These are phyloP conservation scores for Silene vulgaris DNA, from an alignment of 179 eudicot genomes.

Conservation along the genomic window DNA sequence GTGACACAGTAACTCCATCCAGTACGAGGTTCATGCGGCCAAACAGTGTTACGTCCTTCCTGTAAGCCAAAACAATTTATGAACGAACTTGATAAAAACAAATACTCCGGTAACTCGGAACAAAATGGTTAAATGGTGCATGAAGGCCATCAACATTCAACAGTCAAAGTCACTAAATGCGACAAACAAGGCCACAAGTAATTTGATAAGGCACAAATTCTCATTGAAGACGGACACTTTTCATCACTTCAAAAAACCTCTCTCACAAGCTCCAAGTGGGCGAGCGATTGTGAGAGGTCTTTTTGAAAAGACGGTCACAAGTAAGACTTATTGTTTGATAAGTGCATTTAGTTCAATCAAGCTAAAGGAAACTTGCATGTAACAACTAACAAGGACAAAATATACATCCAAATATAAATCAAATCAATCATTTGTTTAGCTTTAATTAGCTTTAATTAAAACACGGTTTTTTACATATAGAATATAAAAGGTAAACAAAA, in stretches of 20 bases:
- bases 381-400: background rate
- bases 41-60: conserved; percentile 70
- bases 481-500: background rate
- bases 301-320: background rate
- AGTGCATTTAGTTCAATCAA: background rate
- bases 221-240: too few relatives aligned
- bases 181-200: too few relatives aligned
- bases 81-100: background rate
- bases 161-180: too few relatives aligned
- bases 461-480: too few relatives aligned
- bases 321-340: background rate
- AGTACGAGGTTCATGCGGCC: conserved; percentile 78
- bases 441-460: too few relatives aligned
- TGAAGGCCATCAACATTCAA: background rate
- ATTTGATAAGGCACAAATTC: too few relatives aligned
- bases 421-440: background rate
- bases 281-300: too few relatives aligned
- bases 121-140: background rate
- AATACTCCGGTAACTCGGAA: background rate
- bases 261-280: too few relatives aligned
- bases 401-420: background rate
- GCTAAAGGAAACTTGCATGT: background rate
- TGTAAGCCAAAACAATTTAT: conserved; percentile 27
- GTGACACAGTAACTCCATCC: conserved; percentile 95
- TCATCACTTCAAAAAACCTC: too few relatives aligned